Base-by-base conservation (phyloP, 2,329 filamentous ascomycete species). In the Aspergillus fumigatiaffinis region DNA sequence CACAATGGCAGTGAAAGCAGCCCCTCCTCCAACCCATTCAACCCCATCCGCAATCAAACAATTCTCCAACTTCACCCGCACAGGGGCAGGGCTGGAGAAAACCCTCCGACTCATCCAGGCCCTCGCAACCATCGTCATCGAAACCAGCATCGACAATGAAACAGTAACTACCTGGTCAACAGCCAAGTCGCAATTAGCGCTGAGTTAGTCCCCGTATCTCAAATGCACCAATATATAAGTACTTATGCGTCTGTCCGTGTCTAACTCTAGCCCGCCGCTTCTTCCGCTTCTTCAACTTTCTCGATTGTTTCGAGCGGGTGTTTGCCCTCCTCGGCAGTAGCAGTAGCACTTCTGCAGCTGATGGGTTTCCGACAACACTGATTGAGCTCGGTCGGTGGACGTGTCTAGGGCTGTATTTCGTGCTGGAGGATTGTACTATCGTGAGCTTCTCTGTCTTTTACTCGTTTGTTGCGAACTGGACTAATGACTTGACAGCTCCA, bases 261-360 rank as follows among this genome's bases (percentile, higher is more conserved):
- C 28, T 29, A 12, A 29, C 10, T 56, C 7, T 47, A 81, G 80
- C 75, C 29, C 80, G 89, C 41, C 83, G 87, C 23, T 86, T 84
- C 72, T 81, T 91, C 68, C 84, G 89, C 12, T 76, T 89, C 56
- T 88, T 90, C 69, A 85, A 86, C 65, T 90, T 87, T 68, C 73
- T 89, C 53, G 84, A 85, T 49, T 80, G 79, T 51, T 87, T 89
- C 63, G 68, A 76, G 25, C 69, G 75, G 2, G 83, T 85, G 1
- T 80, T 79, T 67, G 66, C 68, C 2, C 29, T 83, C 78, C 63
- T 71, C 14, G 48, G 57, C 41, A 6, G 32, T 17, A 35, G 32
- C 5, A 32, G 29, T 32, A 32, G 29, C 29, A 32, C 4, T 32
- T 32, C 29, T 14, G 29, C 29, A 14, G 61, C 61, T n/a, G 63